Evolutionary conservation across 2,329 filamentous ascomycete species (phyloP).

Genomic region (Aspergillus melleus): DNA sequence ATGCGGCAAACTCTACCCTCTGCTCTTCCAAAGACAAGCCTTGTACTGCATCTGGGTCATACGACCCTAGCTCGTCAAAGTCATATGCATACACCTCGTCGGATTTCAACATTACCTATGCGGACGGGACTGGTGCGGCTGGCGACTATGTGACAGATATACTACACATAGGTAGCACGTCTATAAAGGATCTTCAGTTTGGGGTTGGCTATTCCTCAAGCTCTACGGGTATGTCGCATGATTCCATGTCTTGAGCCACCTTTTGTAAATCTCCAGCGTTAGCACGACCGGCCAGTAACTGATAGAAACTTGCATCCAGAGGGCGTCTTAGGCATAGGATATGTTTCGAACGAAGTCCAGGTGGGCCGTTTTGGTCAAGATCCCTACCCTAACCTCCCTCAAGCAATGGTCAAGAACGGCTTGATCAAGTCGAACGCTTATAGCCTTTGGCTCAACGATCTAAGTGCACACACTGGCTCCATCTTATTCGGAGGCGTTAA

Average conservation of each 20-base stretch:
- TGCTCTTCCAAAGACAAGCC: slow-evolving; percentile 43
- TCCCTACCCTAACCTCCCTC: slow-evolving; percentile 69
- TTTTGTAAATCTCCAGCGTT: background rate
- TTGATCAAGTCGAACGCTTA: slow-evolving; percentile 67
- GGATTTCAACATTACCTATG: slow-evolving; percentile 84
- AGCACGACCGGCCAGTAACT: background rate
- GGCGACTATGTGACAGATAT: slow-evolving; percentile 82
- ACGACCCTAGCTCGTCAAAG: slow-evolving; percentile 62
- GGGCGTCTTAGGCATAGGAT: slow-evolving; percentile 85
- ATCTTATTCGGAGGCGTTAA: slow-evolving; percentile 78
- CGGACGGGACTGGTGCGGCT: slow-evolving; percentile 72
- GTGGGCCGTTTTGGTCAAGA: slow-evolving; percentile 51
- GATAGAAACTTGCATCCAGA: slow-evolving; percentile 43
- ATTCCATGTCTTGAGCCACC: background rate
- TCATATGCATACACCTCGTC: slow-evolving; percentile 72
- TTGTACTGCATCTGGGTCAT: slow-evolving; percentile 53
- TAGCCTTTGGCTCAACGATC: slow-evolving; percentile 74
- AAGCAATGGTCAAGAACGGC: slow-evolving; percentile 61
- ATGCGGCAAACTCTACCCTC: slow-evolving; percentile 50
- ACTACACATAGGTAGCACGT: slow-evolving; percentile 55
- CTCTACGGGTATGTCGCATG: slow-evolving; percentile 41
- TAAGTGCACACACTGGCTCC: slow-evolving; percentile 63
- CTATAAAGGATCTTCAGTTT: slow-evolving; percentile 56
- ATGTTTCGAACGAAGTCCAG: slow-evolving; percentile 68
- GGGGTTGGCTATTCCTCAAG: slow-evolving; percentile 59